Base-by-base conservation (phyloP, 164 flowering plant genomes). In the Houttuynia cordata region DNA sequence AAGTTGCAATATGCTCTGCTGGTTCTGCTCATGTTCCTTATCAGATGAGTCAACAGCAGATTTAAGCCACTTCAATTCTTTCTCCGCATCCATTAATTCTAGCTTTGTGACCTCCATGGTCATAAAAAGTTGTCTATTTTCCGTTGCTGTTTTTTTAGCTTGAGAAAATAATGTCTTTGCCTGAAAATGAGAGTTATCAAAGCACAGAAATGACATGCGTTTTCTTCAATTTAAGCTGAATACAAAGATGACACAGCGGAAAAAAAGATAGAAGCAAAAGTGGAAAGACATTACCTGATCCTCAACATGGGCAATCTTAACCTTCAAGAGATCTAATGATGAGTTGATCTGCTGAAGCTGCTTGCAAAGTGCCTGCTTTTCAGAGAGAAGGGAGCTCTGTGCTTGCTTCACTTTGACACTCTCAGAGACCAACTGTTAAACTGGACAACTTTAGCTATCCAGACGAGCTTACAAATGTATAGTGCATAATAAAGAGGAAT, bases 321-420 rank as follows among this genome's bases (percentile, higher is more conserved):
- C 51, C 67, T 79, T 85, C 22, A 81, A 65, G 61, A 87, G 74
- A 62, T 88, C 92, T 1, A 86, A 51, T 17, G 84, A 74, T 56
- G 80, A 61, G 64, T 81, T 83, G 15, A 76, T 75, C 66, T 80
- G 91, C 74, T 84, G 84, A 62, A 88, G 90, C 67, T 90, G 87
- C 68, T 83, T 88, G 56, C 72, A 69, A 53, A 86, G 59, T 3
- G 76, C 75, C 57, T 86, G 87, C 73, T 93, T 93, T 75, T 93
- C 99, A 61, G 81, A 73, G 18, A 79, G 71, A 39, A 90, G 77
- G 67, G 60, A 41, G 63, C 66, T 80, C 42, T 86, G 86, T 41
- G 83, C 79, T 56, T 90, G 96, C 71, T 85, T 90, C 66, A 83
- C 71, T 79, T 86, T 88, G 62, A 90, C 97, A 76, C 95, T 90